These are phyloP conservation scores for Thelonectria rubi DNA, from an alignment of 2,329 filamentous ascomycete genomes.

Conservation along the genomic window DNA sequence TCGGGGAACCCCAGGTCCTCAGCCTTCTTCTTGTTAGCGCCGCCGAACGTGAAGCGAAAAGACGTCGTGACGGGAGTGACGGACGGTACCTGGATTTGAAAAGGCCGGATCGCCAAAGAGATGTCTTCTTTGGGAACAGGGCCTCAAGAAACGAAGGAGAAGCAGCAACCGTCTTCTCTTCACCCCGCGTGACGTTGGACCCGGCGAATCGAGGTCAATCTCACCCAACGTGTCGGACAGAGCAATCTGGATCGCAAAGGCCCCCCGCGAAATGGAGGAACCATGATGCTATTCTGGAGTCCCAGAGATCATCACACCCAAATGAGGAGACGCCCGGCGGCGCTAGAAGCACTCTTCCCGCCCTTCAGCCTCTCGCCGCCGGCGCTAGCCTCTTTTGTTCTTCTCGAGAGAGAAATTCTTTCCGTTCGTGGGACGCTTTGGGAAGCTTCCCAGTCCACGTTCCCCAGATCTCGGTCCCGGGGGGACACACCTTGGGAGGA, in stretches of 20 bases:
- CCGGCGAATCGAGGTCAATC: slow-evolving; percentile 28
- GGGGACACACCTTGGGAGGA: slow-evolving; percentile 31
- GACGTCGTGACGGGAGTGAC: slow-evolving; percentile 13
- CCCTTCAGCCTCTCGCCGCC: slow-evolving; percentile 23
- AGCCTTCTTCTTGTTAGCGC: slow-evolving; percentile 13
- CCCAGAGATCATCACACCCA: neutral
- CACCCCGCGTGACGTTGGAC: slow-evolving; percentile 35
- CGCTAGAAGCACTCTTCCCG: slow-evolving; percentile 22
- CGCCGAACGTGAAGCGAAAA: slow-evolving; percentile 6
- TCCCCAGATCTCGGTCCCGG: slow-evolving; percentile 35
- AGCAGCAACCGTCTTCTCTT: slow-evolving; percentile 5
- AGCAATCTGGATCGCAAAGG: slow-evolving; percentile 17
- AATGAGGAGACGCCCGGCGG: slow-evolving; percentile 31
- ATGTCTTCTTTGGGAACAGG: neutral
- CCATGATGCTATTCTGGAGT: slow-evolving; percentile 34
- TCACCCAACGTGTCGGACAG: slow-evolving; percentile 28
- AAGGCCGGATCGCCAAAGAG: slow-evolving; percentile 21
- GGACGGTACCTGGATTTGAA: slow-evolving; percentile 17
- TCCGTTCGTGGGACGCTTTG: slow-evolving; percentile 30
- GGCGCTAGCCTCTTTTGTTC: slow-evolving; percentile 33
- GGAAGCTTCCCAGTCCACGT: slow-evolving; percentile 6
- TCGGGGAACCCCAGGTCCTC: slow-evolving; percentile 4
- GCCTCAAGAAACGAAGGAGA: too few relatives aligned
- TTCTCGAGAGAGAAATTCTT: slow-evolving; percentile 35
- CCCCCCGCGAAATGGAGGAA: slow-evolving; percentile 29